These are phyloP conservation scores for Talaromyces sp. DNA, from an alignment of 2,329 filamentous ascomycete species.

Conservation along the genomic window DNA sequence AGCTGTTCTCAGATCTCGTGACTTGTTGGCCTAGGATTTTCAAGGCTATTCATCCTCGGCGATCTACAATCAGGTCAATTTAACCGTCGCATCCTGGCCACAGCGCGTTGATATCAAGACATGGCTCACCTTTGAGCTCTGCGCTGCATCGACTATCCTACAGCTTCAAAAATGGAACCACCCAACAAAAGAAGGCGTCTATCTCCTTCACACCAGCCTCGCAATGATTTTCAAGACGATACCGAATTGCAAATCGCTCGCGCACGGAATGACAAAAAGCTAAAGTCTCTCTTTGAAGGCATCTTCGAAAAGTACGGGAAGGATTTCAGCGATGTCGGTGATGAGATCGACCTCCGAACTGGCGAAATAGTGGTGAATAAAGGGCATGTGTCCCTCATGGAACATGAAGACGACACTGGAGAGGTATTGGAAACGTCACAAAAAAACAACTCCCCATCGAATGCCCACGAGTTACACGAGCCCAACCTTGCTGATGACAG, in stretches of 20 bases:
- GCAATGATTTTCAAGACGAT: slow-evolving; percentile 22
- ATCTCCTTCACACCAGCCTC: slow-evolving; percentile 21
- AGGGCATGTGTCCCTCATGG: slow-evolving; percentile 70
- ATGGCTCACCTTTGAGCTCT: not conserved
- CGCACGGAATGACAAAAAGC: slow-evolving; percentile 62
- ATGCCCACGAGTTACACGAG: not conserved
- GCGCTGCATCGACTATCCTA: not conserved
- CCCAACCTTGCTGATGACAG: slow-evolving; percentile 6
- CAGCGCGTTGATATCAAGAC: not conserved
- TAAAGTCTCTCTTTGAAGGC: slow-evolving; percentile 79
- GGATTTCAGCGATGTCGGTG: slow-evolving; percentile 77
- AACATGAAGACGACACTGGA: slow-evolving; percentile 52
- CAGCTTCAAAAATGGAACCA: slow-evolving; percentile 22
- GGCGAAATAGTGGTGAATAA: slow-evolving; percentile 85
- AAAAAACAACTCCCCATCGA: not conserved
- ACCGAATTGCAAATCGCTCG: slow-evolving; percentile 59
- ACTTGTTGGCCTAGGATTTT: not conserved
- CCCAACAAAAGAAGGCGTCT: slow-evolving; percentile 57
- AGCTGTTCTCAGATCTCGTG: not conserved
- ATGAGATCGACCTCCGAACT: slow-evolving; percentile 82
- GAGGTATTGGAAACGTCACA: slow-evolving; percentile 14
- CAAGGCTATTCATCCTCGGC: too few relatives aligned
- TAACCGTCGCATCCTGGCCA: not conserved
- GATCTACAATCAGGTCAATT: not conserved
- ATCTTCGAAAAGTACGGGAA: slow-evolving; percentile 86